These are phyloP conservation scores for Brassica carinata DNA, from an alignment of 345 rosid species.

Conservation along the genomic window DNA sequence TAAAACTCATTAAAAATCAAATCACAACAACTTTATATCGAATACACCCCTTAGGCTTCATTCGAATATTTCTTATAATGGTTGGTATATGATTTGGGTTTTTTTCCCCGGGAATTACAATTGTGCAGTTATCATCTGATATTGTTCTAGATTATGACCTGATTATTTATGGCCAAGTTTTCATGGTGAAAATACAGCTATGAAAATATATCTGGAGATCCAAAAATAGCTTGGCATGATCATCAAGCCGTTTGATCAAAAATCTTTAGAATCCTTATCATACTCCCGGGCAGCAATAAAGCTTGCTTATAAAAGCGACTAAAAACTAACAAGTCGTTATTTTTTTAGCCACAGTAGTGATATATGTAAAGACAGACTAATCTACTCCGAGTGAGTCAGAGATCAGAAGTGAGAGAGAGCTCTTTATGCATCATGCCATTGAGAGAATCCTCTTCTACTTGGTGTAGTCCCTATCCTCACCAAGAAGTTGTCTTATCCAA, in stretches of 20 bases:
- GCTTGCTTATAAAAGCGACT: background rate
- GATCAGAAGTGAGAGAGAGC: background rate
- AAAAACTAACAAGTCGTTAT: background rate
- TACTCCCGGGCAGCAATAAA: background rate
- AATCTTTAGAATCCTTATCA: background rate
- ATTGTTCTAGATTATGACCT: too few species aligned
- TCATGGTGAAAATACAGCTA: too few species aligned
- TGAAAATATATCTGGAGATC: background rate
- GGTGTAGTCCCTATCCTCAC: constrained; percentile 28
- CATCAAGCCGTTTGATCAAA: background rate
- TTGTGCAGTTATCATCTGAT: too few species aligned
- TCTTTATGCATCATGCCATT: background rate
- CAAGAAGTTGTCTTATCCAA: constrained; percentile 41
- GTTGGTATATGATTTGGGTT: too few species aligned
- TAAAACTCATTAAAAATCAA: too few species aligned
- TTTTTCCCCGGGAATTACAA: too few species aligned
- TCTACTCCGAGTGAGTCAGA: constrained; percentile 7
- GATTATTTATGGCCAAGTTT: too few species aligned
- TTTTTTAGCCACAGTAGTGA: constrained; percentile 9
- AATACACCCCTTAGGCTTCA: too few species aligned
- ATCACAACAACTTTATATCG: too few species aligned
- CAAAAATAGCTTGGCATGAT: background rate
- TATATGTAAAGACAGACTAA: constrained; percentile 12
- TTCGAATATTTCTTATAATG: too few species aligned
- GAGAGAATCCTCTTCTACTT: constrained; percentile 18